Conservation (phyloP, 495 filamentous ascomycete genomes). For the Penicillium egyptiacum region DNA sequence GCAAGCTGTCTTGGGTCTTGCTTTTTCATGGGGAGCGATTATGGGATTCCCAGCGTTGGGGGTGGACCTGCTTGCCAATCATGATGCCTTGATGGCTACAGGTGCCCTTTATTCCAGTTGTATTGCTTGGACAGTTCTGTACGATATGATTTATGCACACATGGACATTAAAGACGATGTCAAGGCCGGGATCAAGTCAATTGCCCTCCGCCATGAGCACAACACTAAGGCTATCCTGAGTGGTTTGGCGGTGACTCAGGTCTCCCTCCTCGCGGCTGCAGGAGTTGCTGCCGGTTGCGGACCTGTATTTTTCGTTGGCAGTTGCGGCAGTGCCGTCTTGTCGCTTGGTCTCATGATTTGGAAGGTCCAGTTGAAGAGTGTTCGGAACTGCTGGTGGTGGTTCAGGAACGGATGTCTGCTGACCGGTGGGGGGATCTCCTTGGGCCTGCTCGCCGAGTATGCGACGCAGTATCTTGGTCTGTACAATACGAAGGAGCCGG, state of each 20-base stretch:
- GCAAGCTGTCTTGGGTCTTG: slow-evolving; percentile 85
- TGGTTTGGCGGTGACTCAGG: slow-evolving; percentile 70
- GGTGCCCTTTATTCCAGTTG: slow-evolving; percentile 80
- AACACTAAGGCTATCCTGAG: slow-evolving; percentile 85
- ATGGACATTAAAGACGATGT: slow-evolving; percentile 97
- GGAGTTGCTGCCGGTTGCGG: slow-evolving; percentile 73
- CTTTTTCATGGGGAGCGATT: slow-evolving; percentile 95
- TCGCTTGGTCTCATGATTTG: slow-evolving; percentile 86
- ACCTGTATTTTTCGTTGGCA: slow-evolving; percentile 80
- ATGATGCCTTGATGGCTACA: slow-evolving; percentile 63
- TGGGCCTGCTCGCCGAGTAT: slow-evolving; percentile 67
- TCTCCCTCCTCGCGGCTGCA: slow-evolving; percentile 75
- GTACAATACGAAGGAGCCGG: slow-evolving; percentile 23
- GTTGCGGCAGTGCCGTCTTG: slow-evolving; percentile 76
- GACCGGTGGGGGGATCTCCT: slow-evolving; percentile 65
- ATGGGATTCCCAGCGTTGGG: slow-evolving; percentile 96
- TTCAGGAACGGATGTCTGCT: slow-evolving; percentile 74
- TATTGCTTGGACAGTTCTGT: slow-evolving; percentile 90
- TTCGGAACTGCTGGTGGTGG: slow-evolving; percentile 95
- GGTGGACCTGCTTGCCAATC: slow-evolving; percentile 70
- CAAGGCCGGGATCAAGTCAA: slow-evolving; percentile 92
- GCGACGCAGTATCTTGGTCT: slow-evolving; percentile 35
- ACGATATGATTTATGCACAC: slow-evolving; percentile 99
- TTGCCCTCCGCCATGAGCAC: slow-evolving; percentile 82
- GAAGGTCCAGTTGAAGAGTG: slow-evolving; percentile 79